A percentile compares a stretch with the other conserved stretches of the same genome.
These are phyloP conservation scores for Paraphoma sp. DNA, from an alignment of 2,329 filamentous ascomycete genomes.

Conservation along the genomic window DNA sequence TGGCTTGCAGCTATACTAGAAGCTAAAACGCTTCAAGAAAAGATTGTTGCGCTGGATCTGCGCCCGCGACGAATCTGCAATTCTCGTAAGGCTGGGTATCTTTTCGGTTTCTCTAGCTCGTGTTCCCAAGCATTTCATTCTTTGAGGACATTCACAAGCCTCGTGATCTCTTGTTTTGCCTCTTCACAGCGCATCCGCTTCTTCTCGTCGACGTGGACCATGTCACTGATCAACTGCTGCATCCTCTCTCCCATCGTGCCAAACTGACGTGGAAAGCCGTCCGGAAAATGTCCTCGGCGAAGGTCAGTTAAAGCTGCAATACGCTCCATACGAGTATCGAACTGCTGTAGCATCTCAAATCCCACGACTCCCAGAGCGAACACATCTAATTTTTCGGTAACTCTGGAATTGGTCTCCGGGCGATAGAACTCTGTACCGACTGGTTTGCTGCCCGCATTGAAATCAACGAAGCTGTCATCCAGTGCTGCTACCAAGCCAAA, in stretches of 20 bases:
- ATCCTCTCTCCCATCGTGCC: constrained; percentile 29
- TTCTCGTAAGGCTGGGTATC: too few species aligned
- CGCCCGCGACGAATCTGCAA: too few species aligned
- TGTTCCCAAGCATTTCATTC: not conserved
- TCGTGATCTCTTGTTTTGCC: constrained; percentile 30
- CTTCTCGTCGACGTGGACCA: constrained; percentile 42
- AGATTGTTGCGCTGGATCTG: too few species aligned
- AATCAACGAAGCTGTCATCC: constrained; percentile 42
- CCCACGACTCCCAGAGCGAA: constrained; percentile 68
- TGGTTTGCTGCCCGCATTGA: constrained; percentile 43
- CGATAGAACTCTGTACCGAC: constrained; percentile 70
- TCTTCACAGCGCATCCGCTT: constrained; percentile 38
- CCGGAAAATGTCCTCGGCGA: constrained; percentile 39
- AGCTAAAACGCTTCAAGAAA: too few species aligned
- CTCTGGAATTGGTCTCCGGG: constrained; percentile 47
- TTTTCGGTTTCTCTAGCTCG: too few species aligned
- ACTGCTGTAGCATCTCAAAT: constrained; percentile 66
- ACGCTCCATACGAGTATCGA: constrained; percentile 53
- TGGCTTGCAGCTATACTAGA: not conserved
- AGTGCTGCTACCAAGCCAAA: constrained; percentile 70
- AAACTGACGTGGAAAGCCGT: constrained; percentile 29
- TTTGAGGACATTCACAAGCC: constrained; percentile 24
- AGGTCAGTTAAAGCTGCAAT: constrained; percentile 43
- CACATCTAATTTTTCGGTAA: constrained; percentile 64
- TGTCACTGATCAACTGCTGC: constrained; percentile 34